Conservation (phyloP, 306 rosid species). For the Rosa chinensis region DNA sequence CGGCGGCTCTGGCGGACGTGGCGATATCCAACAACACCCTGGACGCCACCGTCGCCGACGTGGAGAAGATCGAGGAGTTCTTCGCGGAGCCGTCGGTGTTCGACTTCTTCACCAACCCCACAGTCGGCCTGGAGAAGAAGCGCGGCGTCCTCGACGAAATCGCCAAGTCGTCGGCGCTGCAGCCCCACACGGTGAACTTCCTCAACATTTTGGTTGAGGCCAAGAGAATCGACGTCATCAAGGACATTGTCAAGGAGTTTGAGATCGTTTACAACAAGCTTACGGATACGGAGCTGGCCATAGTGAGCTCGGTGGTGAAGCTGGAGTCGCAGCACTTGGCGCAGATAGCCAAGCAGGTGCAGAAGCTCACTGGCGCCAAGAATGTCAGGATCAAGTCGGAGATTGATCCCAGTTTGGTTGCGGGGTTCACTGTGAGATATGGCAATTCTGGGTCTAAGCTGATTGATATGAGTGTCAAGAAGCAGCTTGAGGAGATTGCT, state of each 20-base stretch:
- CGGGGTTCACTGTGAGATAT: conserved; percentile 83
- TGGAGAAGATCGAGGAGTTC: conserved; percentile 68
- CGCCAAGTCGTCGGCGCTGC: conserved; percentile 38
- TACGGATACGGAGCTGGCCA: conserved; percentile 68
- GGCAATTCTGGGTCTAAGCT: conserved; percentile 75
- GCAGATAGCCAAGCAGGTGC: conserved; percentile 94
- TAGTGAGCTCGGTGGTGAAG: conserved; percentile 87
- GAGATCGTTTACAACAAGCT: conserved; percentile 55
- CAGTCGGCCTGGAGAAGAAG: conserved; percentile 45
- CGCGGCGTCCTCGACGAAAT: conserved; percentile 46
- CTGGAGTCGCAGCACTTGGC: conserved; percentile 86
- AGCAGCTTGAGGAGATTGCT: conserved; percentile 87
- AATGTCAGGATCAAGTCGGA: conserved; percentile 77
- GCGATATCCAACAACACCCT: conserved; percentile 63
- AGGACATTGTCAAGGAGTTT: conserved; percentile 62
- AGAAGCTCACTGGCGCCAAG: conserved; percentile 80
- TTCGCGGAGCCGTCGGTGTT: conserved; percentile 49
- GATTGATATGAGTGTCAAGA: conserved; percentile 91
- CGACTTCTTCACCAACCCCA: conserved; percentile 61
- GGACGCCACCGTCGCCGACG: conserved; percentile 58
- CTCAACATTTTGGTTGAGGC: conserved; percentile 61
- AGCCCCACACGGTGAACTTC: conserved; percentile 67
- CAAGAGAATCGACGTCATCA: conserved; percentile 51
- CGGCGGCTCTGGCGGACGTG: conserved; percentile 69
- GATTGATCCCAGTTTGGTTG: conserved; percentile 71